Evolutionary conservation across 257 asterid species (phyloP), one percentile per base, ranked within the genome.

Genomic region (Paraleonurus japonicus): DNA sequence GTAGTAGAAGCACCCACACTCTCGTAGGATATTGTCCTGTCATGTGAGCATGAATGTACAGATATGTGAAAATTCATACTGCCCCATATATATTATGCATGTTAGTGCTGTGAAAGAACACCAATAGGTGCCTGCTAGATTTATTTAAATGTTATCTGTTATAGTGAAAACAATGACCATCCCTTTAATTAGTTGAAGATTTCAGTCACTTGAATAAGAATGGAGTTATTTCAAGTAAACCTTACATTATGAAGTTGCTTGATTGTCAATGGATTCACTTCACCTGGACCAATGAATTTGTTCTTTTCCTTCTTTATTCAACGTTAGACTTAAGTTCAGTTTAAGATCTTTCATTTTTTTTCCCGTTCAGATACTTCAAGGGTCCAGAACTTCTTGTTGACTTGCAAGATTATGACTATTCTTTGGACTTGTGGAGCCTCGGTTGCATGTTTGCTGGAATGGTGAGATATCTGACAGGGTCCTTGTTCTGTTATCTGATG

Each of bases 361-460:
- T 17, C 0, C 27, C 1, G 24, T 74, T 65, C 82, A 83, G 84
- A 71, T 80, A 83, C 65, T 89, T 84, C 75, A 87, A 84, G 84
- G 96, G 95, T 15, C 96, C 96, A 12, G 96, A 89, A 69, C 95
- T 90, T 76, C 95, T 90, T 57, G 96, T 90, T 72, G 96, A 90
- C 87, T 82, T 90, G 84, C 97, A 88, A 88, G 97, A 88, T 80
- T 90, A 87, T 75, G 96, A 88, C 71, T 90, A 88, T 84, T 90
- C 96, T 4, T 81, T 89, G 85, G 95, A 89, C 81, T 68, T 87
- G 80, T 89, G 96, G 95, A 87, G 92, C 76, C 89, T 89, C 28
- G 95, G 95, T 30, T 86, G 95, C 69, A 89, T 87, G 95, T 79
- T 87, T 82, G 89, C 95, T 47, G 92, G 92, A 76, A 87, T 89